Conservation (phyloP, 2,329 filamentous ascomycete genomes). For the Fusarium illudens region DNA sequence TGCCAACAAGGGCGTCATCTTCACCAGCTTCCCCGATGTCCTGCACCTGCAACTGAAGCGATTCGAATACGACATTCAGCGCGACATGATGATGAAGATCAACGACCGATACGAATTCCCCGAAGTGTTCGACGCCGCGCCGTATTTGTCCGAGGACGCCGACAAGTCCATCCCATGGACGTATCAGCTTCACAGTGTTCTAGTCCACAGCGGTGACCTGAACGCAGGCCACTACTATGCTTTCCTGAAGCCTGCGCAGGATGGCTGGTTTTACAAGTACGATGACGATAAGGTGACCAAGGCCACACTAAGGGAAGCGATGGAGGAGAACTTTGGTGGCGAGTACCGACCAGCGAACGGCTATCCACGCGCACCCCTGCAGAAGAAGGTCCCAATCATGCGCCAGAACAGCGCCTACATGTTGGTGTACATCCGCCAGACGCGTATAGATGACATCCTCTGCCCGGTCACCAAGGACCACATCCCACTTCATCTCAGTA, state of each 20-base stretch:
- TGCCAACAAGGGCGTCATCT: conserved; percentile 97
- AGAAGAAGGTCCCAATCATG: conserved; percentile 67
- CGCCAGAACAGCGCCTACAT: conserved; percentile 92
- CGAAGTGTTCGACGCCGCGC: conserved; percentile 82
- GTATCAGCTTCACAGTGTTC: conserved; percentile 92
- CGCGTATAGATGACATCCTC: conserved; percentile 82
- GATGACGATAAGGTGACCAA: conserved; percentile 98
- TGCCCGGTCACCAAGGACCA: conserved; percentile 78
- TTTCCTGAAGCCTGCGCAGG: conserved; percentile 91
- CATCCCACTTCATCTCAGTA: conserved; percentile 83
- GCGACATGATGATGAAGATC: conserved; percentile 99
- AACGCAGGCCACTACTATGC: conserved; percentile 99
- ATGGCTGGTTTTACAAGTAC: conserved; percentile 95
- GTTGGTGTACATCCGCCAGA: conserved; percentile 96
- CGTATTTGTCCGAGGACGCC: conserved; percentile 85
- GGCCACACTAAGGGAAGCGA: conserved; percentile 86
- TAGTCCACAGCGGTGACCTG: conserved; percentile 95
- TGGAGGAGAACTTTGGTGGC: conserved; percentile 97
- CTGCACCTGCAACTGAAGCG: conserved; percentile 95
- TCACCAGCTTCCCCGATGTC: conserved; percentile 92
- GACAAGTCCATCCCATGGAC: conserved; percentile 89
- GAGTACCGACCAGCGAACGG: conserved; percentile 71
- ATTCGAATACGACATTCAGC: conserved; percentile 96
- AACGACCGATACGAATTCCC: conserved; percentile 93
- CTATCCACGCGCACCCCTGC: conserved; percentile 55